These are phyloP conservation scores for Thelonectria blattea DNA, from an alignment of 2,329 filamentous ascomycete genomes.

Conservation along the genomic window DNA sequence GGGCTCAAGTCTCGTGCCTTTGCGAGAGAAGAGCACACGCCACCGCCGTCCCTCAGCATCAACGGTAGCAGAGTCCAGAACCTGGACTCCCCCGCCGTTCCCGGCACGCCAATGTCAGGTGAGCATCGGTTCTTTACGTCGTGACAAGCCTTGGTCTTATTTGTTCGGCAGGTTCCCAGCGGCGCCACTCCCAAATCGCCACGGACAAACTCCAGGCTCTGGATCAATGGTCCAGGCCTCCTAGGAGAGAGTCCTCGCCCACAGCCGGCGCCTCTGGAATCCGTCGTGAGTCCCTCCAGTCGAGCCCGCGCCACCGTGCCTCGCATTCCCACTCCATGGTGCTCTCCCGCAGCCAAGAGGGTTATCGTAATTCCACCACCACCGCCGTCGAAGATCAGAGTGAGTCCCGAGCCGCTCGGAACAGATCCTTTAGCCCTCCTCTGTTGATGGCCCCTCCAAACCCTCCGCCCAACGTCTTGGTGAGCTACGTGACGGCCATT, in stretches of 20 bases:
- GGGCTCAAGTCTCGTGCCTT: conserved; percentile 52
- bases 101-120: conserved; percentile 57
- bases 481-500: conserved; percentile 44
- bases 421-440: conserved; percentile 44
- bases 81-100: conserved; percentile 59
- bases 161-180: conserved; percentile 38
- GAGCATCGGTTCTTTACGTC: conserved; percentile 22
- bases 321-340: conserved; percentile 45
- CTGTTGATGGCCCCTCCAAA: conserved; percentile 59
- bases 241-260: conserved; percentile 30
- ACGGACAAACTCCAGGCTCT: conserved; percentile 39
- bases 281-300: conserved; percentile 22
- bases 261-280: conserved; percentile 14
- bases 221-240: conserved; percentile 23
- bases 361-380: conserved; percentile 34
- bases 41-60: conserved; percentile 49
- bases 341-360: conserved; percentile 50
- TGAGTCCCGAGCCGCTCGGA: conserved; percentile 22
- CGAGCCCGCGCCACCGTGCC: conserved; percentile 27
- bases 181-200: conserved; percentile 32
- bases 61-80: conserved; percentile 58
- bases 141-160: conserved; percentile 41
- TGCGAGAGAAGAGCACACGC: conserved; percentile 41
- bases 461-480: conserved; percentile 42
- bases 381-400: conserved; percentile 25